phyloP scores from a whole-genome alignment of 495 filamentous ascomycete species.

The Annulohypoxylon maeteangense region DNA sequence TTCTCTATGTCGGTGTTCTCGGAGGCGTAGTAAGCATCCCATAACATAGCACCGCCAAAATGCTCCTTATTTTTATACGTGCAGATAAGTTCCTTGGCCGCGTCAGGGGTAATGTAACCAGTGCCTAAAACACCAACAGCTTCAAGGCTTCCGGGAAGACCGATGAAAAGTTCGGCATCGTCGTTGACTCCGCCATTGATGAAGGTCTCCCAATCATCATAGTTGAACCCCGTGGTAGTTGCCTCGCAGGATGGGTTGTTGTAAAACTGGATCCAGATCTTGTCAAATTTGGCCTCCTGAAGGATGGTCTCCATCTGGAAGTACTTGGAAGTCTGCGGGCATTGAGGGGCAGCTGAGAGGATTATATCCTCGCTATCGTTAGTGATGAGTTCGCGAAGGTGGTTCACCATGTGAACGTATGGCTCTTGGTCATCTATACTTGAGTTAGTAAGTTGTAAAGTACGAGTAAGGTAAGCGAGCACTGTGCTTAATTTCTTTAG shows the following conservation, averaged over 20 bases:
- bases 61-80: conserved; percentile 46
- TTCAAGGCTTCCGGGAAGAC: conserved; percentile 66
- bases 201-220: conserved; percentile 69
- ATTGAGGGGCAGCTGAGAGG: conserved; percentile 75
- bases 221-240: conserved; percentile 67
- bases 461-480: background rate
- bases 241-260: conserved; percentile 71
- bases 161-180: conserved; percentile 69
- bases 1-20: conserved; percentile 34
- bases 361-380: conserved; percentile 54
- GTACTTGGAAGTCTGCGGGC: conserved; percentile 62
- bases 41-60: conserved; percentile 58
- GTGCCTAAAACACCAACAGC: conserved; percentile 37
- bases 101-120: conserved; percentile 48
- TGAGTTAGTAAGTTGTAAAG: conserved; percentile 14
- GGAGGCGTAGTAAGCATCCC: conserved; percentile 51
- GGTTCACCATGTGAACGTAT: conserved; percentile 60
- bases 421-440: conserved; percentile 36
- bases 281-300: conserved; percentile 64
- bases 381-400: conserved; percentile 61
- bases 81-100: conserved; percentile 43
- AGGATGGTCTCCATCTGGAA: conserved; percentile 67
- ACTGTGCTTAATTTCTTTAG: conserved; percentile 8
- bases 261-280: conserved; percentile 78
- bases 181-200: conserved; percentile 64